These are phyloP conservation scores for Cyberlindnera petersonii DNA, from an alignment of 805 yeast genomes.

Conservation along the genomic window DNA sequence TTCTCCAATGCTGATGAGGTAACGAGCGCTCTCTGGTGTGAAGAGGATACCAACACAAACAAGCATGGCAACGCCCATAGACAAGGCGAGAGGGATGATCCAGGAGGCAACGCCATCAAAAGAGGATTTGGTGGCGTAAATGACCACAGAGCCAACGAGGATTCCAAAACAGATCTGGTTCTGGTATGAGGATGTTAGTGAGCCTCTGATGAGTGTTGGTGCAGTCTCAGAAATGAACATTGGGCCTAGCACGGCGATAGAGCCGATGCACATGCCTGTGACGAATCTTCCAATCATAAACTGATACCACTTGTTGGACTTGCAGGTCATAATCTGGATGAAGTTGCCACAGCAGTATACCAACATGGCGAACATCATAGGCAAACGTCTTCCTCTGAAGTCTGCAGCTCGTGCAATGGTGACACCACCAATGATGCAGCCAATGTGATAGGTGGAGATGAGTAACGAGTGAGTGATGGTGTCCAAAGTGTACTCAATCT, in stretches of 20 bases:
- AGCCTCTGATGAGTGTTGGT: conserved; percentile 63
- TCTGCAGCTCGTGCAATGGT: conserved; percentile 57
- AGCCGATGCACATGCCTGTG: conserved; percentile 73
- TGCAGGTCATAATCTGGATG: conserved; percentile 51
- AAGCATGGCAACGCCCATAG: conserved; percentile 38
- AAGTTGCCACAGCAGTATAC: conserved; percentile 57
- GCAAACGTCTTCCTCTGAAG: conserved; percentile 55
- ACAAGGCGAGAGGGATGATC: conserved; percentile 61
- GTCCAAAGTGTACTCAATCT: conserved; percentile 24
- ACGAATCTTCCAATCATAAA: conserved; percentile 60
- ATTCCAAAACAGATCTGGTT: conserved; percentile 63
- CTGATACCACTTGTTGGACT: conserved; percentile 51
- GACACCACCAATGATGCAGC: conserved; percentile 69
- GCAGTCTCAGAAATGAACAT: conserved; percentile 65
- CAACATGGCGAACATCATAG: conserved; percentile 49
- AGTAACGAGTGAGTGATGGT: conserved; percentile 38
- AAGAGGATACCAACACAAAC: conserved; percentile 57
- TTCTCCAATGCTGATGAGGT: conserved; percentile 43
- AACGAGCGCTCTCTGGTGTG: conserved; percentile 70
- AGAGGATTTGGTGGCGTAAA: conserved; percentile 46
- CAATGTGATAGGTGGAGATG: conserved; percentile 57
- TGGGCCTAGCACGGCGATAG: conserved; percentile 68
- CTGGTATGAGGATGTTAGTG: conserved; percentile 62
- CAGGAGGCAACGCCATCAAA: conserved; percentile 48
- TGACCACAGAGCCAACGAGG: conserved; percentile 60